phyloP scores from a whole-genome alignment of 768 basidiomycete species.

The Lentinula sp. region DNA sequence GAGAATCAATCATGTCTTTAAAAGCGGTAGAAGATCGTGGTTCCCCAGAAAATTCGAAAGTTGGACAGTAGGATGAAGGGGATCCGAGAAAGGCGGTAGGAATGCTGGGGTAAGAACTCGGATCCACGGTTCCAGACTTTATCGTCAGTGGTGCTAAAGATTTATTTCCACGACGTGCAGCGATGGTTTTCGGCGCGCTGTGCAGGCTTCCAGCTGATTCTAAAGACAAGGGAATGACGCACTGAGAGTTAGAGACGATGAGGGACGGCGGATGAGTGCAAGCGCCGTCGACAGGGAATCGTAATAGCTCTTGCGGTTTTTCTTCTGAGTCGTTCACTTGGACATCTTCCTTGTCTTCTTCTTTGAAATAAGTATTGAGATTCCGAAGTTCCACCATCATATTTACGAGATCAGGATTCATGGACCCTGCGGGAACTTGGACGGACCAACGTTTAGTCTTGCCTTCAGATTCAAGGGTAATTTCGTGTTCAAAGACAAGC shows the following conservation, averaged over 20 bases:
- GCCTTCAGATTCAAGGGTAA: constrained; percentile 22
- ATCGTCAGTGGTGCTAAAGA: constrained; percentile 23
- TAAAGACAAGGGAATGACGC: constrained; percentile 27
- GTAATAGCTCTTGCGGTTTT: background rate
- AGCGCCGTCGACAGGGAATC: constrained; percentile 11
- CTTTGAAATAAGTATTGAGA: constrained; percentile 32
- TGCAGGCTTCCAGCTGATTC: constrained; percentile 24
- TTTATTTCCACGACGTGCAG: constrained; percentile 31
- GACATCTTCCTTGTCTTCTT: constrained; percentile 12
- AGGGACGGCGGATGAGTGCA: constrained; percentile 27
- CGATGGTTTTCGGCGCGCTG: constrained; percentile 16
- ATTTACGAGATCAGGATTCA: constrained; percentile 32
- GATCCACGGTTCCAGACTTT: constrained; percentile 9
- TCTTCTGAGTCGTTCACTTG: background rate
- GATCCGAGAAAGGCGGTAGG: constrained; percentile 39
- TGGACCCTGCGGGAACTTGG: constrained; percentile 24
- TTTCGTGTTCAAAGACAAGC: constrained; percentile 28
- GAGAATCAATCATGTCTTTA: constrained; percentile 39
- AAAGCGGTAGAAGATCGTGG: constrained; percentile 25
- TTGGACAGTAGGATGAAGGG: constrained; percentile 29
- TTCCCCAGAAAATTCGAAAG: constrained; percentile 20
- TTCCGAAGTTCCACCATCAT: constrained; percentile 34
- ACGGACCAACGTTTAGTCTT: constrained; percentile 24
- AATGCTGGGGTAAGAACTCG: constrained; percentile 28
- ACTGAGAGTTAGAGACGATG: constrained; percentile 36